Conservation (phyloP, 2,329 filamentous ascomycete species). For the Pseudogymnoascus sp. region DNA sequence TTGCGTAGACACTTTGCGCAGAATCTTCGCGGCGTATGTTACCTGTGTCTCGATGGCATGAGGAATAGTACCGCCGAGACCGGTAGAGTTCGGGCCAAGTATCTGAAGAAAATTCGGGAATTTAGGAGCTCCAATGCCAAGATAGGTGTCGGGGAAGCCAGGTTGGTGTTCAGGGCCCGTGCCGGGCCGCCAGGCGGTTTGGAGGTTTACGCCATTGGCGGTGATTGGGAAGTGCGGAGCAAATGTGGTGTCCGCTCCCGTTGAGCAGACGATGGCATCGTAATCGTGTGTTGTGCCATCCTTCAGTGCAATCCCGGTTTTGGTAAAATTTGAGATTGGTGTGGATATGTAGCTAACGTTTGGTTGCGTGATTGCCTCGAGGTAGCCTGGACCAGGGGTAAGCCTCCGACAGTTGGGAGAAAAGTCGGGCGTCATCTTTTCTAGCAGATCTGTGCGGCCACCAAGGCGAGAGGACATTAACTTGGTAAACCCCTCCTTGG, state of each 20-base stretch:
- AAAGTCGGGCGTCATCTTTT: conserved; percentile 49
- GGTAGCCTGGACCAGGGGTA: conserved; percentile 41
- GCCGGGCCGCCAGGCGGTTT: conserved; percentile 43
- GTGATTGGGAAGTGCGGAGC: conserved; percentile 10
- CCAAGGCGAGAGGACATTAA: conserved; percentile 48
- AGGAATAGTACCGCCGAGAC: conserved; percentile 57
- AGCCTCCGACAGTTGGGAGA: conserved; percentile 34
- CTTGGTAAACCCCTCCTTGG: conserved; percentile 41
- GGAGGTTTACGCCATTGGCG: conserved; percentile 10
- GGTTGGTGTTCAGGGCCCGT: conserved; percentile 27
- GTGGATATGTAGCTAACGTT: conserved; percentile 37
- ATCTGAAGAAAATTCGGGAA: conserved; percentile 13
- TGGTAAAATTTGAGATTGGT: conserved; percentile 29
- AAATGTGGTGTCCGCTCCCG: conserved; percentile 19
- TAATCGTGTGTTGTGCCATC: conserved; percentile 21
- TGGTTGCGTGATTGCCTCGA: conserved; percentile 36
- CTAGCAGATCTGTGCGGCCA: conserved; percentile 47
- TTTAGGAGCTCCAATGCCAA: conserved; percentile 9
- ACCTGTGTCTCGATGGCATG: conserved; percentile 58
- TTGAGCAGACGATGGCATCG: conserved; percentile 28
- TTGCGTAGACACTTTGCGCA: conserved; percentile 58
- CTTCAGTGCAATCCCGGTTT: conserved; percentile 26
- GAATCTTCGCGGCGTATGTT: conserved; percentile 55
- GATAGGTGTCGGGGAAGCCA: conserved; percentile 25
- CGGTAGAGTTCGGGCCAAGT: conserved; percentile 29